These are phyloP conservation scores for Thraustochytrium striatum DNA, from an alignment of 352 stramenopile genomes.

Conservation along the genomic window DNA sequence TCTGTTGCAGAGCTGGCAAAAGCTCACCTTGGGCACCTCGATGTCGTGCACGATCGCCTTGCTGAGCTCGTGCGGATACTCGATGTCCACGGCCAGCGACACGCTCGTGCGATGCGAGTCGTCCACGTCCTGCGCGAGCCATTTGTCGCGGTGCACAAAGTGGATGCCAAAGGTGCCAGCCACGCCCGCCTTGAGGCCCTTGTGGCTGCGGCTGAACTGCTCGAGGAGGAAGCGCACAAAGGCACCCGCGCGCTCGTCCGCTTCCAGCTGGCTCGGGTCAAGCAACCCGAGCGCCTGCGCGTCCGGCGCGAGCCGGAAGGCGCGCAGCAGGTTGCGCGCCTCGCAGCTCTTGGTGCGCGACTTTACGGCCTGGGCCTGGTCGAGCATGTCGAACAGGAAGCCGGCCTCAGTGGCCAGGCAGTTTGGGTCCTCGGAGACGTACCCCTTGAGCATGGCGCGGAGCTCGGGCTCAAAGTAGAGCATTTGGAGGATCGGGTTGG, in stretches of 20 bases:
- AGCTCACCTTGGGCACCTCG: slow-evolving; percentile 6
- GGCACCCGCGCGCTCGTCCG: slow-evolving; percentile 4
- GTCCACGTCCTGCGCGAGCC: slow-evolving; percentile 8
- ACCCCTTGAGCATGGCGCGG: slow-evolving; percentile 51
- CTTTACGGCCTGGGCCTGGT: slow-evolving; percentile 46
- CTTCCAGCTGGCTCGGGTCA: slow-evolving; percentile 51
- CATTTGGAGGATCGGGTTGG: slow-evolving; percentile 60
- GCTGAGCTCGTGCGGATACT: slow-evolving; percentile 28
- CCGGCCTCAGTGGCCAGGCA: slow-evolving; percentile 54
- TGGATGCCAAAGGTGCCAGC: not conserved
- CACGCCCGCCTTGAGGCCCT: slow-evolving; percentile 11
- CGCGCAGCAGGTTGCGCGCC: slow-evolving; percentile 63
- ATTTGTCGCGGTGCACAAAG: slow-evolving; percentile 21
- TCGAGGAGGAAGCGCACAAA: slow-evolving; percentile 31
- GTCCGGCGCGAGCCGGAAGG: slow-evolving; percentile 62
- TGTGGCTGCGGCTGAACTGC: slow-evolving; percentile 36
- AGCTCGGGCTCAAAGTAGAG: slow-evolving; percentile 68
- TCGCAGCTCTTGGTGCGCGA: slow-evolving; percentile 45
- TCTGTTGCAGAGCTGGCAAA: slow-evolving; percentile 9
- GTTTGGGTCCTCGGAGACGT: slow-evolving; percentile 25
- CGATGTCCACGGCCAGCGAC: slow-evolving; percentile 18
- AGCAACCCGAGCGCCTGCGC: slow-evolving; percentile 65
- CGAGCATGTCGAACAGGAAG: slow-evolving; percentile 63
- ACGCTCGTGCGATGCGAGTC: slow-evolving; percentile 29
- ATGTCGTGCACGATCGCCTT: not conserved